phyloP scores from a whole-genome alignment of 805 yeast species.

The Monosporozyma yasuniensis region DNA sequence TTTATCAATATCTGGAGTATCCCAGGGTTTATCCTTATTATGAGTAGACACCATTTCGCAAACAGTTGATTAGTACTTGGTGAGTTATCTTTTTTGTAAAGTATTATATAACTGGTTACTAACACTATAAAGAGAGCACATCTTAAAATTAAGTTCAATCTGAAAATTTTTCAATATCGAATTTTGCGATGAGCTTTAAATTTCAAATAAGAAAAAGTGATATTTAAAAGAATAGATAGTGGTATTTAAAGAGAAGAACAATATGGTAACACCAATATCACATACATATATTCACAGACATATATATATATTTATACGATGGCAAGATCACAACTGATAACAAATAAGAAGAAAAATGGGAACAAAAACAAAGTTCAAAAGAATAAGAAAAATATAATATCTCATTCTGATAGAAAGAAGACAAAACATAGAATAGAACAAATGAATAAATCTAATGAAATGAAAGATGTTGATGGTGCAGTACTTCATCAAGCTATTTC shows the following conservation, averaged over 20 bases:
- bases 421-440: conserved; percentile 19
- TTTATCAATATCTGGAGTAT: conserved; percentile 86
- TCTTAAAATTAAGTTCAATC: not conserved
- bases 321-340: not conserved
- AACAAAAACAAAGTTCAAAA: conserved; percentile 2
- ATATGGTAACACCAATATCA: no score
- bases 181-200: not conserved
- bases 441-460: conserved; percentile 14
- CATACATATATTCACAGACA: no score
- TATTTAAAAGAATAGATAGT: not conserved
- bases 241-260: no score
- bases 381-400: conserved; percentile 6
- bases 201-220: not conserved
- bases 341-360: conserved; percentile 3
- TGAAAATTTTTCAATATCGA: conserved; percentile 3
- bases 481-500: not conserved
- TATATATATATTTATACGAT: no score
- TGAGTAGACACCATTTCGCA: conserved; percentile 93
- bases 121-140: not conserved
- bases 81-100: not conserved
- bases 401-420: conserved; percentile 21
- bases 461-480: conserved; percentile 5
- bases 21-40: conserved; percentile 96
- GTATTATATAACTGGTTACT: not conserved
- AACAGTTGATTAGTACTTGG: not conserved